Evolutionary conservation across 352 stramenopile species (phyloP), one percentile per base, ranked within the genome.

Genomic region (Sclerospora graminicola): DNA sequence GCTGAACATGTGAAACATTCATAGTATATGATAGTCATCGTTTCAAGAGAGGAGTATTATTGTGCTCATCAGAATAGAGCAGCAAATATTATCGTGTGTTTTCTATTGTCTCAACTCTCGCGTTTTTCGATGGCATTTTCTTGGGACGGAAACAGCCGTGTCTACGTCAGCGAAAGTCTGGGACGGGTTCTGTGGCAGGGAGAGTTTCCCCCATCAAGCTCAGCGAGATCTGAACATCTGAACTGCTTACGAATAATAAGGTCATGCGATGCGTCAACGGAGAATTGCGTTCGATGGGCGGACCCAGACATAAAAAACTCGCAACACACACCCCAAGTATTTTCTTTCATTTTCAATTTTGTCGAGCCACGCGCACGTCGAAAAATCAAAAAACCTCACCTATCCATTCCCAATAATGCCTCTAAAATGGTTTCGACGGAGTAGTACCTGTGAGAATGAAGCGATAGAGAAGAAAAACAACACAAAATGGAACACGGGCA

Each of bases 391-490:
- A 9, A 4, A 11, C 13, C 8, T 13, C 28, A 13, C 3, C 28
- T 3, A 8, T 3, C 28, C 3, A 10, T 33, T 13, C 3, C 3
- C 13, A 8, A 30, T 10, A 6, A 64, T 64, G 55, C 50, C 45
- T 16, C 30, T 64, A 11, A 56, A 60, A 16, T 64, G 55, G 55
- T 57, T 64, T 29, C 54, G 41, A 21, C 43, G 45, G 5, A 49
- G 30, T 31, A 51, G 52, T 33, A 41, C 20, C 15, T 26, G 13
- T 19, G 47, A 31, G 14, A 36, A 57, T 20, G 42, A 63, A 24
- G 24, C 30, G 6, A 1, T 21, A 1, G 37, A 20, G 3, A 23
- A 31, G 28, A 62, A 51, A 27, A 47, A 54, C 16, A 53, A 58
- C 31, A 14, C 21, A 40, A 63, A 56, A 15, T 30, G 36, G 6